Conservation (phyloP, 2,329 filamentous ascomycete species). For the Hymenoscyphus occultus region DNA sequence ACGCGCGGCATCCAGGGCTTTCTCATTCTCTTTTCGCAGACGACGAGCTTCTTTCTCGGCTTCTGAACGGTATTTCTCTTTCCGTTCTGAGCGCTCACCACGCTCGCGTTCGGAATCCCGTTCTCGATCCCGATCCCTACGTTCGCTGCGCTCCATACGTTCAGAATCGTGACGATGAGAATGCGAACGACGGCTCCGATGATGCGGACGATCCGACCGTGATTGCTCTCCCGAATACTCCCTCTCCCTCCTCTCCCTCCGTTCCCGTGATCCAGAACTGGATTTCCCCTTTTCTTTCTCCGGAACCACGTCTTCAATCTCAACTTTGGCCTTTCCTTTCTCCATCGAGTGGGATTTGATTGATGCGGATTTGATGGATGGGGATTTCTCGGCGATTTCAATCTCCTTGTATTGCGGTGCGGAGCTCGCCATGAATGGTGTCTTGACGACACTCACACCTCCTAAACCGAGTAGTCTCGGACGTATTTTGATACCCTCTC, state of each 20-base stretch:
- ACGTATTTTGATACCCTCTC: conserved; percentile 18
- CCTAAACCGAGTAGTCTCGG: conserved; percentile 25
- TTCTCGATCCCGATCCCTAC: neutral
- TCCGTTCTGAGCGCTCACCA: conserved; percentile 13
- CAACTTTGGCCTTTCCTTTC: conserved; percentile 11
- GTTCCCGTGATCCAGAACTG: conserved; percentile 9
- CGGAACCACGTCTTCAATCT: neutral
- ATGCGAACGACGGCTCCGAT: conserved; percentile 19
- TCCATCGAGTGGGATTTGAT: conserved; percentile 26
- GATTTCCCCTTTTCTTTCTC: conserved; percentile 10
- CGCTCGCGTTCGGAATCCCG: conserved; percentile 14
- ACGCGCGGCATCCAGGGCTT: conserved; percentile 25
- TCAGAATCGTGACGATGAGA: conserved; percentile 17
- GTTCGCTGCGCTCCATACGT: conserved; percentile 15
- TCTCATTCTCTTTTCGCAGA: conserved; percentile 27
- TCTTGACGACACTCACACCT: conserved; percentile 31
- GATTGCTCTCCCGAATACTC: neutral
- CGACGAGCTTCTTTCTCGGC: conserved; percentile 29
- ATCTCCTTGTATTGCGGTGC: conserved; percentile 28
- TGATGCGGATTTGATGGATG: conserved; percentile 17
- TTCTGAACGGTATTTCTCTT: conserved; percentile 23
- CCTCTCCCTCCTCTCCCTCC: conserved; percentile 6
- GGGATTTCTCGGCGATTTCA: conserved; percentile 5
- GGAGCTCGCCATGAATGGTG: conserved; percentile 25
- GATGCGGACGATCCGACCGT: conserved; percentile 12